phyloP scores from a whole-genome alignment of 148 eudicot genomes.

The Chenopodium formosanum region DNA sequence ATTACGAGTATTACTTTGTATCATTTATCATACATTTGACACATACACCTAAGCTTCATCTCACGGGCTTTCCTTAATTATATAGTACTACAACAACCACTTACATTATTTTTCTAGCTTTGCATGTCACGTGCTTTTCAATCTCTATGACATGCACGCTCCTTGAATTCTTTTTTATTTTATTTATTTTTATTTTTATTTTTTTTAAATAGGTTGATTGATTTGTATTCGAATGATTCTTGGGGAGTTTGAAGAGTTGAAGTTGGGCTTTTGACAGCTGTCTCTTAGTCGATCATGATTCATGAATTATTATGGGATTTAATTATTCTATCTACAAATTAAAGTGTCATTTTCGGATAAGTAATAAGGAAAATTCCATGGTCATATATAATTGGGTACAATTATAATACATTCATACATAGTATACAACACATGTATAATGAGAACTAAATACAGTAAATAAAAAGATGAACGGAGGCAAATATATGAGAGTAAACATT shows the following conservation, averaged over 20 bases:
- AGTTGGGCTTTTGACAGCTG: conserved; percentile 9
- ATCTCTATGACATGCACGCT: background rate
- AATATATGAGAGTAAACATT: too few species aligned
- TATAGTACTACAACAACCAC: background rate
- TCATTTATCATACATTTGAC: background rate
- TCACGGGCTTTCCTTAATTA: conserved; percentile 4
- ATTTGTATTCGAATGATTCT: background rate
- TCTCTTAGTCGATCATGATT: background rate
- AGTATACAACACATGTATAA: too few species aligned
- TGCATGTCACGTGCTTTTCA: conserved; percentile 1
- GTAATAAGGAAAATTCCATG: background rate
- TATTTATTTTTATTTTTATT: too few species aligned
- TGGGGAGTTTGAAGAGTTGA: background rate
- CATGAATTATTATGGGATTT: background rate
- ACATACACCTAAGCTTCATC: background rate
- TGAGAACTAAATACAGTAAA: too few species aligned
- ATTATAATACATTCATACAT: too few species aligned
- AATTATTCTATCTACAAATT: background rate
- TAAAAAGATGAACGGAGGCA: too few species aligned
- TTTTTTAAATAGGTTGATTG: too few species aligned
- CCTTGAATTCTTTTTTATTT: too few species aligned
- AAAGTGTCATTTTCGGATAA: background rate
- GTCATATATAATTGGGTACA: too few species aligned
- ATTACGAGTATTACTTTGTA: background rate
- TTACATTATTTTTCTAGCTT: background rate